phyloP scores from a whole-genome alignment of 192 early-diverging fungal genomes.

The Paraglomus brasilianum region DNA sequence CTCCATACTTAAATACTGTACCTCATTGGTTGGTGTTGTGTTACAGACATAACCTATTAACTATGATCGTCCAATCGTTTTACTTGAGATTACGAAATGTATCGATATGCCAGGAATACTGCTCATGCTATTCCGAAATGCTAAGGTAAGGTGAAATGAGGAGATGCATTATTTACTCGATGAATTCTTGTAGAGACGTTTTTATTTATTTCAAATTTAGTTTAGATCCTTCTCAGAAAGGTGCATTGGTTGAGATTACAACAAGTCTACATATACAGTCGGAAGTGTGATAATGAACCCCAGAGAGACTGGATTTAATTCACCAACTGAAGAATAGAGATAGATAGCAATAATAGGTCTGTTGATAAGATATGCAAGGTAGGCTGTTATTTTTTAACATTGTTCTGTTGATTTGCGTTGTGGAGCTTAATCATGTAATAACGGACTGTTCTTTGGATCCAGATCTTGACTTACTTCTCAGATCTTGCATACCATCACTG shows the following conservation, averaged over 20 bases:
- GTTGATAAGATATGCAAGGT: conserved; percentile 77
- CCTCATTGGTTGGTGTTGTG: no score
- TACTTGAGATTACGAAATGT: no score
- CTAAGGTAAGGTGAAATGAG: no score
- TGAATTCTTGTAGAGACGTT: no score
- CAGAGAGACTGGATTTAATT: conserved; percentile 78
- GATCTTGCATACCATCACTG: conserved; percentile 67
- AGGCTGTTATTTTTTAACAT: no score
- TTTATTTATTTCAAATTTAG: conserved; percentile 43
- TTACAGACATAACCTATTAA: no score
- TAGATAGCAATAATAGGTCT: conserved; percentile 83
- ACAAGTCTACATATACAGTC: conserved; percentile 83
- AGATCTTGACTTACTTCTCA: conserved; percentile 76
- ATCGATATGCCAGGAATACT: no score
- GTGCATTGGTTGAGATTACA: conserved; percentile 73
- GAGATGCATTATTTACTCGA: no score
- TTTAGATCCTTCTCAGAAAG: conserved; percentile 74
- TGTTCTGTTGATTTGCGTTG: background rate
- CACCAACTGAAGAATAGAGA: conserved; percentile 96
- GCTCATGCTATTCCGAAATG: no score
- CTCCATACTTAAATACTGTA: no score
- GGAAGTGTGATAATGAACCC: conserved; percentile 79
- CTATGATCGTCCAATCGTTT: no score
- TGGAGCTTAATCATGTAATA: background rate
- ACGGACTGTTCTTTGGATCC: conserved; percentile 58